phyloP scores from a whole-genome alignment of 257 asterid species.

The Leptodermis oblonga region DNA sequence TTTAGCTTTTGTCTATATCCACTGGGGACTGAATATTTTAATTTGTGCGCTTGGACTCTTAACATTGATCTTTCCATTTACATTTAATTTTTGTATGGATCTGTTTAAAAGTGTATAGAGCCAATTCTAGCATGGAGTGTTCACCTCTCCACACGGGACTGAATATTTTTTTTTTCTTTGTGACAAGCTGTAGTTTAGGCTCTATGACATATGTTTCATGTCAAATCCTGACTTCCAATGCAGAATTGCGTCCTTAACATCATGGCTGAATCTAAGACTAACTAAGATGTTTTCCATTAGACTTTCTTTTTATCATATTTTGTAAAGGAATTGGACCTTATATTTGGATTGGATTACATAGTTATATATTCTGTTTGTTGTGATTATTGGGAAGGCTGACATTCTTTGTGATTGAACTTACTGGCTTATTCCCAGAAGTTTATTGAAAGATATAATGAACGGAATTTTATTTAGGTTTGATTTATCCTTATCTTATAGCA shows the following conservation, averaged over 20 bases:
- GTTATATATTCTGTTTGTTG: neutral
- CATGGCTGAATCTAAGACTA: neutral
- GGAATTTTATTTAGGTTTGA: neutral
- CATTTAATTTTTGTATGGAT: neutral
- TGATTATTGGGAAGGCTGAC: neutral
- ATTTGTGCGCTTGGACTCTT: neutral
- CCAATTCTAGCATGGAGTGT: too few species aligned
- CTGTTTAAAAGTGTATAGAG: neutral
- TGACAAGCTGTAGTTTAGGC: neutral
- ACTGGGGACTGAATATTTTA: too few species aligned
- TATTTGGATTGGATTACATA: neutral
- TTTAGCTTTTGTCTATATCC: too few species aligned
- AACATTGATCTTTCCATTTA: neutral
- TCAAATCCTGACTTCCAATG: neutral
- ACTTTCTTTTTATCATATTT: neutral
- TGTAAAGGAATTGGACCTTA: neutral
- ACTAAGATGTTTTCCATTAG: neutral
- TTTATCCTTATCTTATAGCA: neutral
- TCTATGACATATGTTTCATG: neutral
- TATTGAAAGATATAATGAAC: neutral
- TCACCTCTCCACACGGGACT: too few species aligned
- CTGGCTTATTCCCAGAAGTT: neutral
- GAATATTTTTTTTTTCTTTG: neutral
- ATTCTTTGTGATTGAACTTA: neutral
- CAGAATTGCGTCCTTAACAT: neutral